Conservation (phyloP, 495 filamentous ascomycete genomes). For the Paragyromitra xinjiangensis region DNA sequence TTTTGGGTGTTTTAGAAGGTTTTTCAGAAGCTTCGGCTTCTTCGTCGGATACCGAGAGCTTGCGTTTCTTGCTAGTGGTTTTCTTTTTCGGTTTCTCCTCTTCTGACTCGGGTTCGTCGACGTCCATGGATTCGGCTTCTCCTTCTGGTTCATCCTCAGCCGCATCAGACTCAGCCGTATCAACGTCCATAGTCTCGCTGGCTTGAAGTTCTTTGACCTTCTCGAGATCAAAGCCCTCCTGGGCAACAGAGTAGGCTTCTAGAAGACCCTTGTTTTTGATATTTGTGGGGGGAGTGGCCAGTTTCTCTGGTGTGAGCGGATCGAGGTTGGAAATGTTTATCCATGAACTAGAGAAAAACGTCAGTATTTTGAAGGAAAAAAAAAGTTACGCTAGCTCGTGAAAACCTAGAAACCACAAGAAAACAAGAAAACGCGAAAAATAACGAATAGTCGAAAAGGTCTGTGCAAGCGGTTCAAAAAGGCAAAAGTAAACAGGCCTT, state of each 20-base stretch:
- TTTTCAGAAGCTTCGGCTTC: conserved; percentile 54
- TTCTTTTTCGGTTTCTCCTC: conserved; percentile 51
- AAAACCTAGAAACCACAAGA: conserved; percentile 5
- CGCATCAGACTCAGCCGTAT: conserved; percentile 38
- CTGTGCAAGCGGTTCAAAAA: conserved; percentile 9
- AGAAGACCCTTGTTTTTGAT: conserved; percentile 53
- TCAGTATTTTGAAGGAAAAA: conserved; percentile 35
- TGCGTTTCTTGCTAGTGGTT: conserved; percentile 51
- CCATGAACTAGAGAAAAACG: conserved; percentile 51
- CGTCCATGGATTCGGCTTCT: conserved; percentile 44
- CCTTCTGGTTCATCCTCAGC: conserved; percentile 45
- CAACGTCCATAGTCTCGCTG: conserved; percentile 49
- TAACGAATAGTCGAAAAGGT: conserved; percentile 23
- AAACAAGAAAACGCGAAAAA: conserved; percentile 26
- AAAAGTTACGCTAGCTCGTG: not conserved
- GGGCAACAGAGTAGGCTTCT: conserved; percentile 52
- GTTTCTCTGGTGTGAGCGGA: conserved; percentile 48
- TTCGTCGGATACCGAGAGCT: conserved; percentile 55
- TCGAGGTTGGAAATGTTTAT: conserved; percentile 50
- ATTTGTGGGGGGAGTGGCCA: conserved; percentile 44
- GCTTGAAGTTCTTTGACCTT: conserved; percentile 53
- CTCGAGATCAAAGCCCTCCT: conserved; percentile 49
- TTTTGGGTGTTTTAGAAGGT: conserved; percentile 56
- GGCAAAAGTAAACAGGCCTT: conserved; percentile 34
- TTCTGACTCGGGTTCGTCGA: conserved; percentile 49